These are phyloP conservation scores for Penicillium crystallinum DNA, from an alignment of 495 filamentous ascomycete species.

Conservation along the genomic window DNA sequence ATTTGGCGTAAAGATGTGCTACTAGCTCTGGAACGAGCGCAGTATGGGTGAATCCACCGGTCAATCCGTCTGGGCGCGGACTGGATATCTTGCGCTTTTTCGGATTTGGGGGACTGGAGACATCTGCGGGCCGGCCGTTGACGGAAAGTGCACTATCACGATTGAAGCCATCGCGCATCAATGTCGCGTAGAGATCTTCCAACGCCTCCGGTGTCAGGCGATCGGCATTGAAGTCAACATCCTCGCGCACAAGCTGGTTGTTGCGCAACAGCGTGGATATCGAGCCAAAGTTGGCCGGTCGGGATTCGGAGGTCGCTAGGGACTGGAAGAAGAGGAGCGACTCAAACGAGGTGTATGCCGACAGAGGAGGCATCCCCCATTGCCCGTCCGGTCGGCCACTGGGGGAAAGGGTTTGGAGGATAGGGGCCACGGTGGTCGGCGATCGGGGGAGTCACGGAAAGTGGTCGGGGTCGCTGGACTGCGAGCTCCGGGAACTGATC, in stretches of 20 bases:
- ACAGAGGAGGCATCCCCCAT: conserved; percentile 53
- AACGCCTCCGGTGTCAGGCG: conserved; percentile 75
- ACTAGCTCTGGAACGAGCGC: conserved; percentile 65
- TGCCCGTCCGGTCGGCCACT: conserved; percentile 42
- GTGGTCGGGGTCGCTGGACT: conserved; percentile 12
- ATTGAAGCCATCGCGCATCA: conserved; percentile 68
- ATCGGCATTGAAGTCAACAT: conserved; percentile 61
- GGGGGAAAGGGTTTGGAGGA: conserved; percentile 32
- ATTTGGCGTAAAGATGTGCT: conserved; percentile 66
- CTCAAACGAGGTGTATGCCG: conserved; percentile 80
- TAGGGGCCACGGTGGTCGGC: conserved; percentile 41
- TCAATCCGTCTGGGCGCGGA: conserved; percentile 53
- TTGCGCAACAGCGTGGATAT: conserved; percentile 71
- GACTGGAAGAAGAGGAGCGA: conserved; percentile 84
- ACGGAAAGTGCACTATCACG: conserved; percentile 11
- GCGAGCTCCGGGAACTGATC: background rate
- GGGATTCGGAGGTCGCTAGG: conserved; percentile 60
- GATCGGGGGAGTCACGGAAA: conserved; percentile 7
- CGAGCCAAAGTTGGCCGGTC: conserved; percentile 58
- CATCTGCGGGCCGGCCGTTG: conserved; percentile 29
- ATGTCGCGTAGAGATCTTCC: conserved; percentile 65
- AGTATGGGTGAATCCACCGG: conserved; percentile 55
- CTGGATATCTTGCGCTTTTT: conserved; percentile 70
- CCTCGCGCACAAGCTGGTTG: conserved; percentile 62
- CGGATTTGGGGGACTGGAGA: conserved; percentile 38